Evolutionary conservation across 1,284 basidiomycete genomes (phyloP).

Genomic region (Leccinum huronense): DNA sequence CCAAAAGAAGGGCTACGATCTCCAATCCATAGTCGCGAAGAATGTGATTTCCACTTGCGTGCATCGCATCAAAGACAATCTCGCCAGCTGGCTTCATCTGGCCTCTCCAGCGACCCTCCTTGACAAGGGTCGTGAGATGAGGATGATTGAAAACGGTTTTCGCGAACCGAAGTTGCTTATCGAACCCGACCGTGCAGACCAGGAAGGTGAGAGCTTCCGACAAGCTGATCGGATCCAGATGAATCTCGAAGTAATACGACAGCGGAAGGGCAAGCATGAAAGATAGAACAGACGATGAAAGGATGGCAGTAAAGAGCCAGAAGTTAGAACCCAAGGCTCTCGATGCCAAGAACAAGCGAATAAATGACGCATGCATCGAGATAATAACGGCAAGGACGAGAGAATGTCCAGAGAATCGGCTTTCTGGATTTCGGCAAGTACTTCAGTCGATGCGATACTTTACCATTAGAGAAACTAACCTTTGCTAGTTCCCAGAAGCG

Average conservation of each 20-base stretch:
- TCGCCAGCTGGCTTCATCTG: slow-evolving; percentile 76
- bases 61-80: slow-evolving; percentile 83
- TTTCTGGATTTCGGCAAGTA: slow-evolving; percentile 49
- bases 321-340: slow-evolving; percentile 86
- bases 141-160: slow-evolving; percentile 89
- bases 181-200: slow-evolving; percentile 96
- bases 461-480: slow-evolving; percentile 42
- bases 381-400: slow-evolving; percentile 95
- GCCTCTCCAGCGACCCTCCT: slow-evolving; percentile 43
- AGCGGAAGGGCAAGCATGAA: slow-evolving; percentile 87
- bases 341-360: slow-evolving; percentile 85
- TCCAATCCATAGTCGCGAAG: slow-evolving; percentile 93
- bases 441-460: slow-evolving; percentile 4
- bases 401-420: slow-evolving; percentile 94
- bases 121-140: slow-evolving; percentile 58
- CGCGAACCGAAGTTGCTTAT: slow-evolving; percentile 93
- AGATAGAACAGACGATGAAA: slow-evolving; percentile 84
- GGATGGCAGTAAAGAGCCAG: slow-evolving; percentile 83
- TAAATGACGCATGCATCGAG: slow-evolving; percentile 95
- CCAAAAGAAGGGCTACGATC: slow-evolving; percentile 86
- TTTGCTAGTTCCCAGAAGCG: slow-evolving; percentile 88
- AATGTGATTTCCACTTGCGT: slow-evolving; percentile 77
- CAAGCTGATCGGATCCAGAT: slow-evolving; percentile 89
- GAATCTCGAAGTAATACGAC: slow-evolving; percentile 81
- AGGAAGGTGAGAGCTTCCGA: slow-evolving; percentile 97